Conservation (phyloP, 371 early-diverging fungal species). For the Mucor plumbeus region DNA sequence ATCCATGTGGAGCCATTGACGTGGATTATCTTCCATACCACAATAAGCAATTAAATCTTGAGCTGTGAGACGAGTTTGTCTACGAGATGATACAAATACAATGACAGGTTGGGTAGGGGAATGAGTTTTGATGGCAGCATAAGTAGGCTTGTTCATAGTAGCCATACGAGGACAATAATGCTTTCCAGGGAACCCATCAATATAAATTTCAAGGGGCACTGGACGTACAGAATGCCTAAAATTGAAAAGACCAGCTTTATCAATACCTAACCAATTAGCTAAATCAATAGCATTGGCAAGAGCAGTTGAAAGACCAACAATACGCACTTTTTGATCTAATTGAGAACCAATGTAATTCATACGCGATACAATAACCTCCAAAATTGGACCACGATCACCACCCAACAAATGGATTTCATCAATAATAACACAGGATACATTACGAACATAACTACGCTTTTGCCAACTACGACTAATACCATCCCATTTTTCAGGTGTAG, state of each 20-base stretch:
- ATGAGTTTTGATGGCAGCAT: slow-evolving; percentile 90
- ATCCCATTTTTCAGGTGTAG: slow-evolving; percentile 99
- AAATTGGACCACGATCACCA: slow-evolving; percentile 95
- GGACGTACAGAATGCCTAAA: slow-evolving; percentile 95
- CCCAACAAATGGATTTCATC: slow-evolving; percentile 99
- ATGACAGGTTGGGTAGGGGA: slow-evolving; percentile 93
- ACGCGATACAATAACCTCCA: slow-evolving; percentile 98
- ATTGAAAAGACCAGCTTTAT: slow-evolving; percentile 86
- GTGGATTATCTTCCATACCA: slow-evolving; percentile 90
- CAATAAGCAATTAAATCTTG: slow-evolving; percentile 92
- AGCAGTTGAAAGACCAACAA: slow-evolving; percentile 98
- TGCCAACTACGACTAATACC: slow-evolving; percentile 95
- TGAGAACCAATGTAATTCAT: slow-evolving; percentile 93
- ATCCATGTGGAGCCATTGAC: slow-evolving; percentile 87
- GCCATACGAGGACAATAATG: slow-evolving; percentile 97
- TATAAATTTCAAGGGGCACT: slow-evolving; percentile 94
- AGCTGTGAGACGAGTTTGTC: slow-evolving; percentile 94
- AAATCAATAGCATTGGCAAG: slow-evolving; percentile 97
- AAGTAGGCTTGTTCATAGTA: slow-evolving; percentile 97
- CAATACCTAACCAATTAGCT: slow-evolving; percentile 95
- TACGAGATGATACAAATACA: slow-evolving; percentile 96
- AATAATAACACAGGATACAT: slow-evolving; percentile 91
- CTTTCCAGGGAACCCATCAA: slow-evolving; percentile 96
- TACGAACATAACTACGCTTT: slow-evolving; percentile 80
- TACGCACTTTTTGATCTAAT: slow-evolving; percentile 75